Conservation (phyloP, 306 rosid species). For the Herpetospermum pedunculosum region DNA sequence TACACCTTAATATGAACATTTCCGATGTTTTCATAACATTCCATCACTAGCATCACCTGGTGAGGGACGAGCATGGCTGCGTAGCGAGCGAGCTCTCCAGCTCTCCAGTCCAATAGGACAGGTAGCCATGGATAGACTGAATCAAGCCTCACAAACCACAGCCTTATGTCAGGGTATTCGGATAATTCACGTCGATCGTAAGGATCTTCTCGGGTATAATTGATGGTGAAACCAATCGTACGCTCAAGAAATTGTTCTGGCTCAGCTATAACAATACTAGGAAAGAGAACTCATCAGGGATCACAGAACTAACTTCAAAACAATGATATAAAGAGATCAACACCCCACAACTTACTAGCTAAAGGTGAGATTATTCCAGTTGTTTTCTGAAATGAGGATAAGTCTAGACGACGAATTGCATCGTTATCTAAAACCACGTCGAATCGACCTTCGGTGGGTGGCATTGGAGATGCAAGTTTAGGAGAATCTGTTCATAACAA, state of each 20-base stretch:
- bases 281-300: constrained; percentile 9
- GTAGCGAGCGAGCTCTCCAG: constrained; percentile 90
- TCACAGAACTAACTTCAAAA: constrained; percentile 2
- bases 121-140: constrained; percentile 88
- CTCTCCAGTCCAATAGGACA: constrained; percentile 77
- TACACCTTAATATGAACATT: background rate
- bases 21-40: background rate
- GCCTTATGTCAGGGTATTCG: constrained; percentile 71
- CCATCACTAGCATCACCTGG: constrained; percentile 43
- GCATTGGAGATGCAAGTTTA: constrained; percentile 59
- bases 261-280: constrained; percentile 30
- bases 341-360: constrained; percentile 31
- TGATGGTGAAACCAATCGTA: constrained; percentile 69
- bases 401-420: constrained; percentile 42
- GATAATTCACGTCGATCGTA: constrained; percentile 64
- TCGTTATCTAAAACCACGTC: constrained; percentile 54
- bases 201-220: constrained; percentile 62
- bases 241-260: constrained; percentile 71
- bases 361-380: constrained; percentile 66
- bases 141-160: constrained; percentile 94
- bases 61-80: constrained; percentile 95
- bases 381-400: constrained; percentile 60
- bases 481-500: constrained; percentile 32
- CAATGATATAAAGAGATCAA: background rate
- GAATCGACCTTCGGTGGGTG: constrained; percentile 74